Evolutionary conservation across 1,284 basidiomycete species (phyloP).

Genomic region (Flammula alnicola): DNA sequence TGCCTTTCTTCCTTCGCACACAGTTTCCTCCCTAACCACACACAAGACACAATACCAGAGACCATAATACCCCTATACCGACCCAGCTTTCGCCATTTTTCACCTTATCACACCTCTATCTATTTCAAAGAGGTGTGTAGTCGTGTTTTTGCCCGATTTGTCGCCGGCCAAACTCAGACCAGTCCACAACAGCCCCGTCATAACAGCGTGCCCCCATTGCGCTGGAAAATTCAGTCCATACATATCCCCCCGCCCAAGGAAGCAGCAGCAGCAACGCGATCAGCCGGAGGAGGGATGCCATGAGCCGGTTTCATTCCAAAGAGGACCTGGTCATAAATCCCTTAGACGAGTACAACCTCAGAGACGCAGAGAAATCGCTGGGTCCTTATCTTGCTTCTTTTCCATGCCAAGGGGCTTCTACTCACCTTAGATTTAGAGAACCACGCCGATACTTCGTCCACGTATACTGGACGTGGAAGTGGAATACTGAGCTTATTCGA

Average conservation of each 20-base stretch:
- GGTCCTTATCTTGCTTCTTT: slow-evolving; percentile 21
- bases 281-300: slow-evolving; percentile 34
- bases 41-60: slow-evolving; percentile 1
- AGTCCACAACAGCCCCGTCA: neutral
- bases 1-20: slow-evolving; percentile 16
- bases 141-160: too few relatives aligned
- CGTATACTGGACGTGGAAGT: slow-evolving; percentile 32
- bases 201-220: slow-evolving; percentile 13
- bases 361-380: slow-evolving; percentile 36
- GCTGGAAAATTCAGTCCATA: slow-evolving; percentile 25
- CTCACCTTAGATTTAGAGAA: slow-evolving; percentile 19
- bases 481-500: slow-evolving; percentile 36
- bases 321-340: slow-evolving; percentile 26
- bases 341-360: slow-evolving; percentile 24
- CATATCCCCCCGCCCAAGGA: slow-evolving; percentile 25
- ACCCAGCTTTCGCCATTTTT: too few relatives aligned
- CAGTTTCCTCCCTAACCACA: slow-evolving; percentile 6
- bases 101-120: too few relatives aligned
- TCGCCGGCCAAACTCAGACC: too few relatives aligned
- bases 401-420: neutral
- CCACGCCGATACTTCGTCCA: slow-evolving; percentile 27
- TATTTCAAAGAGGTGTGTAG: too few relatives aligned
- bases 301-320: slow-evolving; percentile 31
- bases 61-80: too few relatives aligned
- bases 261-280: slow-evolving; percentile 22